Evolutionary conservation across 805 yeast species (phyloP), one percentile per base, ranked within the genome.

Genomic region (Tetrapisispora fleetii): DNA sequence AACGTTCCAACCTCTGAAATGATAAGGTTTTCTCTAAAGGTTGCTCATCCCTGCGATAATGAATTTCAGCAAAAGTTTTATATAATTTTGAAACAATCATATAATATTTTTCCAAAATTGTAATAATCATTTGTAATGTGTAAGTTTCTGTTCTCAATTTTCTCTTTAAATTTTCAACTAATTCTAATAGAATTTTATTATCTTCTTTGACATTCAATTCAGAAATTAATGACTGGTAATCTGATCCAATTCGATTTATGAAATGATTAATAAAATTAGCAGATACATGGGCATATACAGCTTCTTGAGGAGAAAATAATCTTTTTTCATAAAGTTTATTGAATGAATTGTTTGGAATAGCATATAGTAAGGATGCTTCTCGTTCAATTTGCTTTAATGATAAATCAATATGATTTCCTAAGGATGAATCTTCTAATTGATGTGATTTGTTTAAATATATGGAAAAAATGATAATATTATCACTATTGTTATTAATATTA

Each of bases 211-310:
- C 73, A 55, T 81, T 83, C 50, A 90, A 73, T 52, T 89, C 73
- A 33, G 75, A 69, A 51, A 79, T 67, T 61, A 91, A 74, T 42
- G 87, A 76, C 56, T 74, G 78, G 67, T 85, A 90, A 68, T 90
- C 97, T 2, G 95, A 80, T 30, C 98, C 97, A 62, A 91, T 76
- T 63, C 98, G 78, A 73, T 93, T 93, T 67, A 91, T 77, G 71
- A 91, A 93, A 69, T 93, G 98, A 35, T 95, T 83, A 45, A 88
- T 95, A 64, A 93, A 91, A 52, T 88, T 85, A 41, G 85, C 83
- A 58, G 91, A 95, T 67, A 89, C 84, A 67, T 91, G 98, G 41
- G 97, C 95, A 65, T 93, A 93, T 50, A 89, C 83, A 42, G 90
- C 80, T 70, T 93, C 99, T 70, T 91, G 98, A 57, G 95, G 80